Base-by-base conservation (phyloP, 169 alveolate genomes). In the Plasmodium inui region DNA sequence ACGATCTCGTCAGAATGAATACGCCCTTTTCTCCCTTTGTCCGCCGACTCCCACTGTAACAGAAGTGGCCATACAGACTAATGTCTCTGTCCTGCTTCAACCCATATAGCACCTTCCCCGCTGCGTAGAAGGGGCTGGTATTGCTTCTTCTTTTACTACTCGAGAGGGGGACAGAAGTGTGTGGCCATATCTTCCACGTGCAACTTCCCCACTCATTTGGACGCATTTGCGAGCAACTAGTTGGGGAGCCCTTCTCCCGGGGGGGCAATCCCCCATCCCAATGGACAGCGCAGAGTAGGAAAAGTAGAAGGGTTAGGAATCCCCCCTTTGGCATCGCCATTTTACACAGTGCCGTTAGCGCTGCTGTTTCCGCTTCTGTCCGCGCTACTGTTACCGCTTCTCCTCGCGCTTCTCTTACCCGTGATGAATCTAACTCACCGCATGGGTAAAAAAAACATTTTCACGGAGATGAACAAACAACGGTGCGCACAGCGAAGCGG, bases 51-150 rank as follows among this genome's bases (percentile, higher is more conserved):
- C 82, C 79, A 9, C 67, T 53, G 57, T 57, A 89, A 50, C 94
- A 89, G 28, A 89, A 89, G 9, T 89, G 46, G 0, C 79, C 67
- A 57, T 57, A 79, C 32, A 78, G 71, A 44, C 89, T 79, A 39
- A 37, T 39, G 82, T 79, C 72, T 17, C 19, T 80, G 71, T 89
- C 83, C 37, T 78, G 28, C 46, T 89, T 78, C 57, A 89, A 32
- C n/a, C 94, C 94, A 67, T 89, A 89, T 79, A 89, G 39, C 22
- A 89, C 94, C 74, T 89, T 89, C 30, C 90, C 71, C 3, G 83
- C 61, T 37, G 82, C 94, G 70, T 78, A 79, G 78, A 89, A 26
- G 41, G 14, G 12, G 9, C 50, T 83, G 28, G 32, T 14, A 10
- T 12, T 83, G 5, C 9, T 2, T 19, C 17, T 70, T 17, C 76